Evolutionary conservation across 371 early-diverging fungal genomes (phyloP).

Genomic region (Saksenaea oblongispora): DNA sequence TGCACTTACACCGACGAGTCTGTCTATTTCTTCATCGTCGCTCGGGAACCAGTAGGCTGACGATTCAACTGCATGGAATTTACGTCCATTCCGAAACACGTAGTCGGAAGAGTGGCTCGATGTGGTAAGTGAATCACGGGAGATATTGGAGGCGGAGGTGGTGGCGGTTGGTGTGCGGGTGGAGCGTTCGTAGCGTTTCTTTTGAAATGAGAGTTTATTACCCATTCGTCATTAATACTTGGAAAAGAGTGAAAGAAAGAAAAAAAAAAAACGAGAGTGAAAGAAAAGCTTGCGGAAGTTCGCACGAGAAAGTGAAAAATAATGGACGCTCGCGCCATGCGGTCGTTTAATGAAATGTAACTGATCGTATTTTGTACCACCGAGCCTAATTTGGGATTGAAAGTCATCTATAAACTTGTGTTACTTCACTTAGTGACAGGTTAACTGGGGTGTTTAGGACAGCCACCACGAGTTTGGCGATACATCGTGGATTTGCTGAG

Average conservation of each 20-base stretch:
- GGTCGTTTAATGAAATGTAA: slow-evolving; percentile 1
- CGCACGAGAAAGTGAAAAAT: neutral
- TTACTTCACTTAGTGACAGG: neutral
- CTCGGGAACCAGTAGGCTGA: slow-evolving; percentile 48
- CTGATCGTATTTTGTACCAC: neutral
- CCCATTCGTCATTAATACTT: slow-evolving; percentile 3
- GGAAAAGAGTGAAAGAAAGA: neutral
- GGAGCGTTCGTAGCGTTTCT: neutral
- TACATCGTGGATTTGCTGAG: slow-evolving; percentile 3
- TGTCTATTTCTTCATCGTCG: slow-evolving; percentile 45
- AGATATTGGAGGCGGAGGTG: neutral
- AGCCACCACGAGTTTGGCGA: slow-evolving; percentile 2
- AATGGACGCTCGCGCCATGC: slow-evolving; percentile 1
- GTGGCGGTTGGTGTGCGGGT: neutral
- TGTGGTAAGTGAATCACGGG: neutral
- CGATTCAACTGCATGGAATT: slow-evolving; percentile 19
- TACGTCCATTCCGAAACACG: slow-evolving; percentile 19
- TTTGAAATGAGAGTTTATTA: slow-evolving; percentile 2
- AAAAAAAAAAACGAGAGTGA: neutral
- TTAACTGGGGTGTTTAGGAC: neutral
- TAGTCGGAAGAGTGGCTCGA: slow-evolving; percentile 14
- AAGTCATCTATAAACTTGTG: neutral
- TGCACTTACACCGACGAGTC: slow-evolving; percentile 36
- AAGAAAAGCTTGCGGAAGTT: neutral
- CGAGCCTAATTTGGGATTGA: slow-evolving; percentile 1